Evolutionary conservation across 306 rosid species (phyloP).

Genomic region (Sicyos edulis): DNA sequence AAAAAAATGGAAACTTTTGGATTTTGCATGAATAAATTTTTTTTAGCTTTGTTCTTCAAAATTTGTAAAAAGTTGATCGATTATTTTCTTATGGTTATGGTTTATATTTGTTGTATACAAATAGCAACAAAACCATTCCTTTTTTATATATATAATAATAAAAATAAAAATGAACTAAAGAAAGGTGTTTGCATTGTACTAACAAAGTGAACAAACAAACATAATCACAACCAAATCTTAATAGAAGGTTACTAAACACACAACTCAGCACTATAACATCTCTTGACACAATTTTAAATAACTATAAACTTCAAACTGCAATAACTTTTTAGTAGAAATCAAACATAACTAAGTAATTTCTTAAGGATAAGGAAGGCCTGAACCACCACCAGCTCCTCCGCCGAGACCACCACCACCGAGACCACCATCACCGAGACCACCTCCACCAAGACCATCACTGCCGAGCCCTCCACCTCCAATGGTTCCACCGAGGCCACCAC

Average conservation of each 20-base stretch:
- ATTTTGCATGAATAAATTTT: not conserved
- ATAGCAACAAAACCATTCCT: not conserved
- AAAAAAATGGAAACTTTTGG: not conserved
- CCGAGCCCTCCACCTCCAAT: not conserved
- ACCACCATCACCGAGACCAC: no score
- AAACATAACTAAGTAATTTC: not conserved
- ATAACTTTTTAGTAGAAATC: conserved; percentile 3
- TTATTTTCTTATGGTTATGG: not conserved
- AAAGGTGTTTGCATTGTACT: conserved; percentile 1
- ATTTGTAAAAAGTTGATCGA: not conserved
- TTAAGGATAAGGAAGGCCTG: not conserved
- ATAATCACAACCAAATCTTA: conserved; percentile 9
- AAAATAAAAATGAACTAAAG: not conserved
- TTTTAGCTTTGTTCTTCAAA: not conserved
- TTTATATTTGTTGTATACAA: not conserved
- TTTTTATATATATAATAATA: not conserved
- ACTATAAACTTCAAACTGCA: not conserved
- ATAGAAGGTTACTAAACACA: not conserved
- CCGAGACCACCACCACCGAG: not conserved
- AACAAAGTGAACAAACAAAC: conserved; percentile 1
- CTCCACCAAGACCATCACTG: not conserved
- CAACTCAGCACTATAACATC: not conserved
- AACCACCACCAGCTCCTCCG: conserved; percentile 22
- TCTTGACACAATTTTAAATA: not conserved
- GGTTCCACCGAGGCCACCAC: conserved; percentile 21